These are phyloP conservation scores for Eucalyptus pauciflora DNA, from an alignment of 345 rosid species.

Conservation along the genomic window DNA sequence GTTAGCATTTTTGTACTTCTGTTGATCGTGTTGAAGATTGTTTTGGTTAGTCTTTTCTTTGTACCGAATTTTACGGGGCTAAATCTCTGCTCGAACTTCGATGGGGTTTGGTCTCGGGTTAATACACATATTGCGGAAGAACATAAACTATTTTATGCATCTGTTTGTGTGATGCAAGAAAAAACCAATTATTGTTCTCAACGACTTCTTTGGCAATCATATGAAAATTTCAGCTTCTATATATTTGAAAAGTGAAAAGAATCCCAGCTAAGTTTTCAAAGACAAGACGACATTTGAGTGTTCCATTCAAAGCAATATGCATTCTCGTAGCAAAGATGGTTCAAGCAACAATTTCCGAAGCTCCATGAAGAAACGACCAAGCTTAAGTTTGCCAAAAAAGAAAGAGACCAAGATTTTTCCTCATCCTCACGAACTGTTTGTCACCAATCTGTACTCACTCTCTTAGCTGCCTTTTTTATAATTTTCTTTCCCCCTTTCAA, in stretches of 20 bases:
- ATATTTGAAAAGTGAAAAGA: neutral
- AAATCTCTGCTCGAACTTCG: neutral
- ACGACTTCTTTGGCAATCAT: fast-evolving
- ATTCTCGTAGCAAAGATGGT: neutral
- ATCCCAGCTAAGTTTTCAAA: neutral
- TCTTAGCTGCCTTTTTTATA: neutral
- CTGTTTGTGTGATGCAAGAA: neutral
- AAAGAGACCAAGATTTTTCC: neutral
- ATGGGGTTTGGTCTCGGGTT: neutral
- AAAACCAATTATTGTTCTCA: neutral
- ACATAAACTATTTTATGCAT: neutral
- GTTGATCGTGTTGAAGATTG: neutral
- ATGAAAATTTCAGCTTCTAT: neutral
- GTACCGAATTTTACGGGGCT: neutral
- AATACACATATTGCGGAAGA: neutral
- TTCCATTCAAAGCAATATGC: neutral
- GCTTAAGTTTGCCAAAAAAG: neutral
- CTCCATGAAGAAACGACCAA: neutral
- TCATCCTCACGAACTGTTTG: neutral
- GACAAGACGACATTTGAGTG: neutral
- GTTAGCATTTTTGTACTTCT: neutral
- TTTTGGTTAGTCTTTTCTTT: neutral
- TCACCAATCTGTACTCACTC: neutral
- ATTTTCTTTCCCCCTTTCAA: neutral
- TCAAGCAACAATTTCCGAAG: neutral